Evolutionary conservation across 164 flowering plant genomes (phyloP).

Genomic region (Magnolia sinica): DNA sequence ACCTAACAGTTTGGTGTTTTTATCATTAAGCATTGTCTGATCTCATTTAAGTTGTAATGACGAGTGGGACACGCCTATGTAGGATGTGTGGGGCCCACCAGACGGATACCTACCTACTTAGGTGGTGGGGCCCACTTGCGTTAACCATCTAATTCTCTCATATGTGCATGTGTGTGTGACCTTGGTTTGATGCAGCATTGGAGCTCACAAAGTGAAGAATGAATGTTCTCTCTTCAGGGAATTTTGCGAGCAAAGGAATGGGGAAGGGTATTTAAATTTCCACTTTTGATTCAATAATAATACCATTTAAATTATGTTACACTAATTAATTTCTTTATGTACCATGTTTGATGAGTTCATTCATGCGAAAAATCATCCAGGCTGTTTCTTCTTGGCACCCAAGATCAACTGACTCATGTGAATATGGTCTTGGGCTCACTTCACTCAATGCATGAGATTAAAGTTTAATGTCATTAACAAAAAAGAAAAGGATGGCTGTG

Average conservation of each 20-base stretch:
- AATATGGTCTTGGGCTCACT: not conserved
- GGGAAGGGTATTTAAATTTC: slow-evolving; percentile 16
- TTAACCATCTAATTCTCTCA: too few species aligned
- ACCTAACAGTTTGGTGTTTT: not conserved
- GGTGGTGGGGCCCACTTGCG: too few species aligned
- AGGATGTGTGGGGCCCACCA: not conserved
- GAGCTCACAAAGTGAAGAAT: slow-evolving; percentile 20
- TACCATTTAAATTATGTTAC: not conserved
- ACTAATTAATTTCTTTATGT: not conserved
- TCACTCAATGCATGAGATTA: not conserved
- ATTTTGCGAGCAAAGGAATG: slow-evolving; percentile 16
- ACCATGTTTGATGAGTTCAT: not conserved
- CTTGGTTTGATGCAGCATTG: slow-evolving; percentile 20
- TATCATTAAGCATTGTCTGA: not conserved
- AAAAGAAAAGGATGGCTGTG: too few species aligned
- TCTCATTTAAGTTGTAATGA: too few species aligned
- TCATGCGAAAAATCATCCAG: not conserved
- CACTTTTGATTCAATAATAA: too few species aligned
- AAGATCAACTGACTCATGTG: not conserved
- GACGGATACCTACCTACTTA: not conserved
- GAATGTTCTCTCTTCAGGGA: slow-evolving; percentile 15
- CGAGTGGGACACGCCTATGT: too few species aligned
- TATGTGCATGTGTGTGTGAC: too few species aligned
- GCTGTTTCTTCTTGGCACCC: not conserved
- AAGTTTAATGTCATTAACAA: too few species aligned